Percentiles rank a stretch among this genome's conserved stretches.
These are phyloP conservation scores for Klebsormidium nitens DNA, from an alignment of 139 green algal genomes.

Conservation along the genomic window DNA sequence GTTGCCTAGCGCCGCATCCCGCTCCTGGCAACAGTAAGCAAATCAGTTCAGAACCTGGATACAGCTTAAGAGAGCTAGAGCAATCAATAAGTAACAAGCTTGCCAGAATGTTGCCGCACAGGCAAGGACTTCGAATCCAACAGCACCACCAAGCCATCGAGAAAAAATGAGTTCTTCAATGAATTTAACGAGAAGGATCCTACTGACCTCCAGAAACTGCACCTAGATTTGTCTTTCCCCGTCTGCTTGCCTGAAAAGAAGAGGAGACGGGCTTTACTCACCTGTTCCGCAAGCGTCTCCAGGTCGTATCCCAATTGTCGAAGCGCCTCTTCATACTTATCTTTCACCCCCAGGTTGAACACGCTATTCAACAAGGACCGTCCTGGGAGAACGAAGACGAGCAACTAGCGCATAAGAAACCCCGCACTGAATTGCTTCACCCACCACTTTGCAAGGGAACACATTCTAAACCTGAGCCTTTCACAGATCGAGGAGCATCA, in stretches of 20 bases:
- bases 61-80: no score
- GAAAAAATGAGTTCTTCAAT: neutral
- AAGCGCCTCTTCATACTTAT: constrained; percentile 76
- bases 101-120: no score
- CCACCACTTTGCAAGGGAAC: neutral
- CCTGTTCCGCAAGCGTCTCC: constrained; percentile 44
- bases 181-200: no score
- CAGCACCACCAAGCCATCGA: neutral
- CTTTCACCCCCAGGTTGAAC: constrained; percentile 82
- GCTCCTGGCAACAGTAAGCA: no score
- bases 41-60: no score
- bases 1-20: constrained; percentile 88
- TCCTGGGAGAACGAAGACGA: constrained; percentile 27
- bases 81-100: no score
- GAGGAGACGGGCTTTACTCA: neutral
- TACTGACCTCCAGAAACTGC: no score
- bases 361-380: constrained; percentile 90
- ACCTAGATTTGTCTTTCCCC: no score
- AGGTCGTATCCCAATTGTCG: constrained; percentile 66
- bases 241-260: constrained; percentile 1
- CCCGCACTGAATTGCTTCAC: neutral
- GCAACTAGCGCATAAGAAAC: neutral
- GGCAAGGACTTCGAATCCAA: neutral
- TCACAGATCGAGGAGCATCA: no score
- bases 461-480: no score